Evolutionary conservation across 1,284 basidiomycete species (phyloP).

Genomic region (Coniferiporia sulphurascens): DNA sequence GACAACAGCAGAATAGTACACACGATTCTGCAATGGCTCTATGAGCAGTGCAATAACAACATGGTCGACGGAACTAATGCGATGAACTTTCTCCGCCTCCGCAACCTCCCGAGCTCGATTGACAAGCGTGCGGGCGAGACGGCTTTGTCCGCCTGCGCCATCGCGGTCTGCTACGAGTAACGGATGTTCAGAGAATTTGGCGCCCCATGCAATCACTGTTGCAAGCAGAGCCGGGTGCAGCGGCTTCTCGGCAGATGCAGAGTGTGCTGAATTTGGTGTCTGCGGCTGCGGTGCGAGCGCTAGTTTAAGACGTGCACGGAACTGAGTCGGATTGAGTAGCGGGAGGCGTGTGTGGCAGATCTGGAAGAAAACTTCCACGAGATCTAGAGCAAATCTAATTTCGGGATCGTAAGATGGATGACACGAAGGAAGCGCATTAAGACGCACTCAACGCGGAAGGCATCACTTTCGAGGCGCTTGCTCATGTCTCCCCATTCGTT

Average conservation of each 20-base stretch:
- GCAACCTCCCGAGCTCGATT: constrained; percentile 78
- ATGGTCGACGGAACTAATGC: constrained; percentile 76
- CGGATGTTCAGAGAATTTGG: constrained; percentile 87
- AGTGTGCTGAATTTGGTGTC: neutral
- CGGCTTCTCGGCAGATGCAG: constrained; percentile 31
- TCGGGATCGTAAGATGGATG: constrained; percentile 17
- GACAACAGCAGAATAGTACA: constrained; percentile 31
- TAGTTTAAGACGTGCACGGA: constrained; percentile 61
- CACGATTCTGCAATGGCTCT: constrained; percentile 77
- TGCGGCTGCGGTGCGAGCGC: constrained; percentile 26
- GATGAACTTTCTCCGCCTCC: constrained; percentile 80
- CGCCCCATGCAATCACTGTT: constrained; percentile 87
- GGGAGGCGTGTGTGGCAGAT: constrained; percentile 82
- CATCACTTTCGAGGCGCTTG: constrained; percentile 59
- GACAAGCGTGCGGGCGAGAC: constrained; percentile 73
- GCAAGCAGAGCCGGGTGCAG: constrained; percentile 76
- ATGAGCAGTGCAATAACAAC: constrained; percentile 73
- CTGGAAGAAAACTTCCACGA: constrained; percentile 86
- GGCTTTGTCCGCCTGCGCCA: constrained; percentile 65
- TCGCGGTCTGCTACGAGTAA: constrained; percentile 74
- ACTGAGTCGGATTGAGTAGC: constrained; percentile 72
- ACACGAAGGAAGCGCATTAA: constrained; percentile 1
- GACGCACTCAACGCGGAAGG: constrained; percentile 69
- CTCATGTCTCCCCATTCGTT: constrained; percentile 69
- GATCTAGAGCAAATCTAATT: constrained; percentile 76